Percentiles rank a stretch among this genome's conserved stretches.
These are phyloP conservation scores for Populus trichocarpa DNA, from an alignment of 441 rosid species.

Conservation along the genomic window DNA sequence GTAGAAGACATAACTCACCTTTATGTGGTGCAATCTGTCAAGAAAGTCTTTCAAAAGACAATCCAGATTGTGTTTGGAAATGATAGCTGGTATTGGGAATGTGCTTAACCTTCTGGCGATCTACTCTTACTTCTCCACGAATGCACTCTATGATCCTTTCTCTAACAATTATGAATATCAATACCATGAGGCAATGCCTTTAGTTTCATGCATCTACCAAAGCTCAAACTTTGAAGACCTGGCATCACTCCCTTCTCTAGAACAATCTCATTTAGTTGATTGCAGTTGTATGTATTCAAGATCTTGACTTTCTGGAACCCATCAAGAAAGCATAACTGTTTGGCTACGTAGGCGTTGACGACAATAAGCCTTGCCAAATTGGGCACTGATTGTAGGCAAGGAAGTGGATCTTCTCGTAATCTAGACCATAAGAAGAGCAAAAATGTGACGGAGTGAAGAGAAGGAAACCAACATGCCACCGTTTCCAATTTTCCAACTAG, in stretches of 20 bases:
- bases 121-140: no score
- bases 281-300: neutral
- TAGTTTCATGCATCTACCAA: neutral
- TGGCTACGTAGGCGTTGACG: neutral
- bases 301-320: neutral
- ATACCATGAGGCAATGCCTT: no score
- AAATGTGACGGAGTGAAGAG: conserved; percentile 18
- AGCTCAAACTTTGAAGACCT: neutral
- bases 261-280: neutral
- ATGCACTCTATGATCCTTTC: no score
- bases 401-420: conserved; percentile 23
- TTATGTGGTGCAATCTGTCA: neutral
- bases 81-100: neutral
- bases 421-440: conserved; percentile 28
- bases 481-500: conserved; percentile 30
- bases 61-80: neutral
- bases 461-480: conserved; percentile 31
- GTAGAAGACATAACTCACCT: neutral
- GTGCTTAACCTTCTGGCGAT: no score
- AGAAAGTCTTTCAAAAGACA: neutral
- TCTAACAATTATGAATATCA: neutral
- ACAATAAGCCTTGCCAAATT: neutral
- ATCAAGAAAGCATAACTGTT: neutral
- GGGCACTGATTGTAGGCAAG: neutral
- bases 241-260: neutral